Evolutionary conservation across 768 basidiomycete genomes (phyloP).

Genomic region (Lactarius akahatsu): DNA sequence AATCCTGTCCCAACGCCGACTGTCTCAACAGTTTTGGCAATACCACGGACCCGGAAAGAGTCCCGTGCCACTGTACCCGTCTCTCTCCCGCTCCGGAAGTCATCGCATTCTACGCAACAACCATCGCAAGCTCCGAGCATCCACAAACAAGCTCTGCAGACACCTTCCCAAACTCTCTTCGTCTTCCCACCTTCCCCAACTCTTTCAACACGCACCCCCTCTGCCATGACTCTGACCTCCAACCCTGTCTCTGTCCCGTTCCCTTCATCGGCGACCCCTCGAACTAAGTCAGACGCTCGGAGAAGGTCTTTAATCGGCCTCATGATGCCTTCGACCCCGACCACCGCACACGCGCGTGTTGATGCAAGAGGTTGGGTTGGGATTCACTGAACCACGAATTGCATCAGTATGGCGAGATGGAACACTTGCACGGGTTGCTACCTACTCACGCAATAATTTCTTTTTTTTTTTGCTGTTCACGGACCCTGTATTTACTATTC

Average conservation of each 20-base stretch:
- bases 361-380: slow-evolving; percentile 82
- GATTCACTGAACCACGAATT: slow-evolving; percentile 37
- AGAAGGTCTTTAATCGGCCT: slow-evolving; percentile 75
- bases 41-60: slow-evolving; percentile 49
- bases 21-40: slow-evolving; percentile 27
- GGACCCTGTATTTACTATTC: slow-evolving; percentile 2
- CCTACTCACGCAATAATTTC: slow-evolving; percentile 2
- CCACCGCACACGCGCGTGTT: slow-evolving; percentile 79
- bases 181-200: slow-evolving; percentile 82
- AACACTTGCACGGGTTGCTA: not conserved
- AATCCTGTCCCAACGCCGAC: slow-evolving; percentile 45
- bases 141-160: slow-evolving; percentile 35
- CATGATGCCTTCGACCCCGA: slow-evolving; percentile 66
- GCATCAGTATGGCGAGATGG: slow-evolving; percentile 6
- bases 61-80: slow-evolving; percentile 56
- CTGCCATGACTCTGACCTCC: slow-evolving; percentile 79
- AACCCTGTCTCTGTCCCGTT: slow-evolving; percentile 53
- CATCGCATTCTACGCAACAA: slow-evolving; percentile 30
- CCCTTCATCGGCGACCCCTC: slow-evolving; percentile 61
- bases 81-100: slow-evolving; percentile 49
- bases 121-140: slow-evolving; percentile 31
- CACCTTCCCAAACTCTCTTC: slow-evolving; percentile 82
- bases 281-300: slow-evolving; percentile 63
- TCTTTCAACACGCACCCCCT: slow-evolving; percentile 60
- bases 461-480: slow-evolving; percentile 3